These are phyloP conservation scores for Suhomyces sp. DNA, from an alignment of 805 yeast species.

Conservation along the genomic window DNA sequence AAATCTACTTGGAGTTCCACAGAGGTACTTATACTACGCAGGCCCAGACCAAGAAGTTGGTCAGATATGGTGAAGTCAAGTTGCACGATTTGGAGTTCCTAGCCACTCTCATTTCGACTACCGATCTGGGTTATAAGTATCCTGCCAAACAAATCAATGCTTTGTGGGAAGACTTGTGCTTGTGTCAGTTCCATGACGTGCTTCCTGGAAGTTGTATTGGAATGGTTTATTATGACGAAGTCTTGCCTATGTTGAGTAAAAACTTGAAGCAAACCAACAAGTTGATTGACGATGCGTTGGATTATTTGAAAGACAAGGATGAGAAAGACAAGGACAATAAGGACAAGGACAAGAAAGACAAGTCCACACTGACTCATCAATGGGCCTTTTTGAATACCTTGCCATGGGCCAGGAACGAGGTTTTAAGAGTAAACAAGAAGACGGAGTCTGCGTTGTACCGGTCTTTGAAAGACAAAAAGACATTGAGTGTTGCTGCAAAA, in stretches of 20 bases:
- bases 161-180: constrained; percentile 83
- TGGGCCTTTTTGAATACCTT: constrained; percentile 48
- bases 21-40: constrained; percentile 97
- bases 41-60: constrained; percentile 76
- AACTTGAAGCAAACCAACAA: constrained; percentile 52
- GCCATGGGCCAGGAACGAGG: constrained; percentile 60
- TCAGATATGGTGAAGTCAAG: constrained; percentile 71
- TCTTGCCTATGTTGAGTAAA: constrained; percentile 67
- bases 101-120: constrained; percentile 72
- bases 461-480: constrained; percentile 3
- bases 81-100: constrained; percentile 83
- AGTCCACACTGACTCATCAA: constrained; percentile 7
- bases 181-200: constrained; percentile 98
- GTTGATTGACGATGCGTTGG: constrained; percentile 51
- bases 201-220: constrained; percentile 95
- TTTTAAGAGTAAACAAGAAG: constrained; percentile 38
- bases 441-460: constrained; percentile 16
- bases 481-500: not conserved
- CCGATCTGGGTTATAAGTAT: constrained; percentile 55
- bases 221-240: constrained; percentile 81
- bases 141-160: constrained; percentile 66
- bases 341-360: not conserved
- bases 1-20: constrained; percentile 89
- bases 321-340: no score
- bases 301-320: constrained; percentile 5